Percentiles rank a stretch among this genome's conserved stretches.
phyloP scores from a whole-genome alignment of 768 basidiomycete genomes.

The Tylopilus sp. region DNA sequence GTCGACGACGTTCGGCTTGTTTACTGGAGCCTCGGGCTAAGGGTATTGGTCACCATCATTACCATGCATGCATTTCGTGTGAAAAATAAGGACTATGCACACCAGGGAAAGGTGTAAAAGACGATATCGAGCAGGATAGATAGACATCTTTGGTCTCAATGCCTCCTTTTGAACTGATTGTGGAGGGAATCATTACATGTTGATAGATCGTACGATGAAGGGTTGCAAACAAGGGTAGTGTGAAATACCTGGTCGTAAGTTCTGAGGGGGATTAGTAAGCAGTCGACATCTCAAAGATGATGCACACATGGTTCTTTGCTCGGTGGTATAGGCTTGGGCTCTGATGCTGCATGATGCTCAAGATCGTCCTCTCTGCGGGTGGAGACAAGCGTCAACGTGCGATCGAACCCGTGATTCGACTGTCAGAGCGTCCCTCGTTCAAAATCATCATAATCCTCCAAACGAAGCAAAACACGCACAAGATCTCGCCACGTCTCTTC shows the following conservation, averaged over 20 bases:
- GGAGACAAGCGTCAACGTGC: conserved; percentile 54
- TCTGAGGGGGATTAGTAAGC: conserved; percentile 14
- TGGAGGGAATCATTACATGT: conserved; percentile 13
- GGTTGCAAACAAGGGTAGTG: background rate
- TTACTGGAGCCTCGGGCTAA: too few relatives aligned
- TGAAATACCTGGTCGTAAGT: conserved; percentile 8
- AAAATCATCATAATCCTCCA: background rate
- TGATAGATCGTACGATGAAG: conserved; percentile 11
- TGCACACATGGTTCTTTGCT: conserved; percentile 18
- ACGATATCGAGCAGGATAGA: conserved; percentile 8
- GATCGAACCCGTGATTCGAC: conserved; percentile 77
- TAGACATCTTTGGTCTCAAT: conserved; percentile 6
- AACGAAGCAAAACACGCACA: conserved; percentile 37
- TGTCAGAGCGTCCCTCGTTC: conserved; percentile 27
- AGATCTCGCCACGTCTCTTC: conserved; percentile 84
- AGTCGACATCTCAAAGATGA: background rate
- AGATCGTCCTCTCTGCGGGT: conserved; percentile 52
- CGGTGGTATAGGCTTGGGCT: conserved; percentile 11
- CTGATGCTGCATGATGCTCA: conserved; percentile 13
- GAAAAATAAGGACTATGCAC: background rate
- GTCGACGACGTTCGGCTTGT: too few relatives aligned
- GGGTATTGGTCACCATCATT: too few relatives aligned
- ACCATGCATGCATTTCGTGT: background rate
- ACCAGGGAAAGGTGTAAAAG: conserved; percentile 6
- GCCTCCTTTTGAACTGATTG: background rate